Evolutionary conservation across 441 rosid genomes (phyloP), one percentile per base, ranked within the genome.

Genomic region (Raphanus hybrid): DNA sequence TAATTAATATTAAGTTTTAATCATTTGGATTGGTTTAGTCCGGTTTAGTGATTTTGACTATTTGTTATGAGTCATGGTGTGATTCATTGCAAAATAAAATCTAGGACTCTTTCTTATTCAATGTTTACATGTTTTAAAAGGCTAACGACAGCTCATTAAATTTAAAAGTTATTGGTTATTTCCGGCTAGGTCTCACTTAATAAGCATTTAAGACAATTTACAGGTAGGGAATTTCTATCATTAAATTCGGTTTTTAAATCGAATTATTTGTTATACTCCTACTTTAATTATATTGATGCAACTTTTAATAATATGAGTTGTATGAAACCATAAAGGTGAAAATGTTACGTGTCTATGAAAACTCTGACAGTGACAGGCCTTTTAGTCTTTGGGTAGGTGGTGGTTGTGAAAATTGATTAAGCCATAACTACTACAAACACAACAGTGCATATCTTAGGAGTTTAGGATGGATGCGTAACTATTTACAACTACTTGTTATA

Each of bases 101-200:
- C 61, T 57, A 57, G 27, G 61, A 57, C 61, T 18, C 29, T 70
- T 67, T 50, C 73, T 34, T 32, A 58, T 67, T 26, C 54, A 15
- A 11, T 54, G n/a, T 71, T 72, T 9, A 3, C 27, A 43, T 26
- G 5, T 41, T 63, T 57, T 64, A 70, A 70, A 64, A 58, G 15
- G 60, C 70, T 32, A 37, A 69, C 16, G 67, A 63, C 82, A 78
- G 75, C 82, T 78, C 71, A 73, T 18, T 6, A 35, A 2, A 23
- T 64, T 55, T 8, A 0, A 8, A 75, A 48, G 0, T 34, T 61
- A 18, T 9, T 37, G 41, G 37, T 37, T 16, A 64, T 37, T 16
- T 64, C 29, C 50, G 14, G 50, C 60, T 18, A 8, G 12, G 61
- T 64, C 69, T 65, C 65, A 58, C 55, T 58, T 58, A 39, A 23